Base-by-base conservation (phyloP, 176 grass and related monocot species). In the Cocos nucifera region DNA sequence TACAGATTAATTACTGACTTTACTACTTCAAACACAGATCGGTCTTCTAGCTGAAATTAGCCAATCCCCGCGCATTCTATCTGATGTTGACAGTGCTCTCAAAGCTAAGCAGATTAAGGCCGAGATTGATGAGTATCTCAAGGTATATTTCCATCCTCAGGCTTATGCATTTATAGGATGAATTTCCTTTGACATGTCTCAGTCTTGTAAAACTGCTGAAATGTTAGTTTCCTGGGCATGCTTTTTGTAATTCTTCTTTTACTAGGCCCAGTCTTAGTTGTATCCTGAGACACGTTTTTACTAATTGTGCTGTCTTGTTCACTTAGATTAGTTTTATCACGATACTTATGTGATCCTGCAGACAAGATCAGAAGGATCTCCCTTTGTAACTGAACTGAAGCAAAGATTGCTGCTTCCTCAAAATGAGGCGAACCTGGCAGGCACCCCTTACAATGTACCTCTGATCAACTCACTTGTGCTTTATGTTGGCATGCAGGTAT, bases 41-140 rank as follows among this genome's bases (percentile, higher is more conserved):
- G 92, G 90, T 85, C 74, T 97, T 61, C 69, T 97, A 55, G 65
- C 92, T 75, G 92, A 97, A 73, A 97, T 97, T 65, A 73, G 71
- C n/a, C 63, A 82, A 66, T 51, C 87, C 51, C 87, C 92, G 56
- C 79, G 84, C 76, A 91, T 97, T 78, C 83, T 91, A 59, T 91
- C 81, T 77, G 83, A 91, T 49, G 84, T 97, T 25, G 92, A 97
- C 60, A 75, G 72, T 70, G 75, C 78, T 57, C 72, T 97, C 39
- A 90, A 97, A 59, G 72, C 78, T 52, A 97, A 97, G 50, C 87
- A 91, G 75, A 79, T 97, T 35, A 97, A 91, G 73, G 39, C 65
- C 22, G 83, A 97, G 16, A 67, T 97, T 78, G 92, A 97, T 57
- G 92, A 97, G 61, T 97, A 97, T 80, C 87, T 97, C 17, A 90